These are phyloP conservation scores for Dictyostelium intermedium DNA, from an alignment of 78 protist species.

Conservation along the genomic window DNA sequence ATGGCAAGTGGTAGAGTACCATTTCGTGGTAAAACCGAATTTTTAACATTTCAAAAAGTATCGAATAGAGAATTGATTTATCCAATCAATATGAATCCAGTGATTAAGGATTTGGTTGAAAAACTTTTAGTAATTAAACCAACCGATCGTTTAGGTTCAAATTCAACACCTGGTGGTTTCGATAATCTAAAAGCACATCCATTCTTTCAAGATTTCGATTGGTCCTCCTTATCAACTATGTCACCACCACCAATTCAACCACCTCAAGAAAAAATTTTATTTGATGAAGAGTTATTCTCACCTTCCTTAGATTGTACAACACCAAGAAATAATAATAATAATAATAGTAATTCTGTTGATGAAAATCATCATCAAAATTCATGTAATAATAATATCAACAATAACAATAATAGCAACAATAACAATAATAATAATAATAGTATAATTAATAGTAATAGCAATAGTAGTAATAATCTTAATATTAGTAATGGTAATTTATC, in stretches of 20 bases:
- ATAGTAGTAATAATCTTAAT: neutral
- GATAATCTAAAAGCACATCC: conserved; percentile 77
- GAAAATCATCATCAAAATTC: neutral
- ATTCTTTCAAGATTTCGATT: conserved; percentile 84
- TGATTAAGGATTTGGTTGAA: conserved; percentile 84
- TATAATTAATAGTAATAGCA: neutral
- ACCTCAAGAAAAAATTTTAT: conserved; percentile 28
- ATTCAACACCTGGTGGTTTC: conserved; percentile 14
- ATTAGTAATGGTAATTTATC: neutral
- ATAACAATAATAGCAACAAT: no score
- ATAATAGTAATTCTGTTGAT: neutral
- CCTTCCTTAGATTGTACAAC: neutral
- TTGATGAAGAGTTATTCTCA: conserved; percentile 52
- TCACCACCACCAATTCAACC: conserved; percentile 78
- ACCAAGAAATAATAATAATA: conserved; percentile 11
- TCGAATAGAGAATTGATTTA: conserved; percentile 45
- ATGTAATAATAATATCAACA: neutral
- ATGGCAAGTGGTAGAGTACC: conserved; percentile 88
- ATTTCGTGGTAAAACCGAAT: conserved; percentile 83
- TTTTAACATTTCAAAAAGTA: conserved; percentile 88
- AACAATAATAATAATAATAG: neutral
- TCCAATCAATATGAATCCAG: conserved; percentile 83
- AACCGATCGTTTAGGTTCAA: conserved; percentile 36
- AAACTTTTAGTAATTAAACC: conserved; percentile 74
- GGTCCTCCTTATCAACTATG: conserved; percentile 32